Conservation (phyloP, 345 rosid genomes). For the Ailanthus altissimus region DNA sequence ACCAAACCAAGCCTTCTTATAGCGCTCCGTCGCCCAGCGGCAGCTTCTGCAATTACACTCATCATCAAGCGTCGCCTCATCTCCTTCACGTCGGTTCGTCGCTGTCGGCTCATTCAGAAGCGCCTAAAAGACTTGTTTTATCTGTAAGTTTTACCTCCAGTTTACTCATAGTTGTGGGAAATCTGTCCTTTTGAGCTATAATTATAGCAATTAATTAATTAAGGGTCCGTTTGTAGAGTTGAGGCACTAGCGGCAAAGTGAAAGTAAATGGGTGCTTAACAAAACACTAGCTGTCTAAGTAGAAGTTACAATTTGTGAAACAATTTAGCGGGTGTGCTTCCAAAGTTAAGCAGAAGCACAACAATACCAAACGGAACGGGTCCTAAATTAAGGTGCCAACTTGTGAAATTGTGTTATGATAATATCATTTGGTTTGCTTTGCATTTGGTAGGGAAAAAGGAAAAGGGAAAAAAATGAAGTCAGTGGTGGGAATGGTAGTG, state of each 20-base stretch:
- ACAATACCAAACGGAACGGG: no score
- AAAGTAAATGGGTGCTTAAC: background rate
- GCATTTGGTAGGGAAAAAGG: background rate
- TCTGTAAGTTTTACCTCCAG: background rate
- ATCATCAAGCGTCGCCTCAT: background rate
- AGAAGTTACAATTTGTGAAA: no score
- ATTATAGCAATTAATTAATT: no score
- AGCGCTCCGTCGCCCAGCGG: background rate
- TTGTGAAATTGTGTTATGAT: no score
- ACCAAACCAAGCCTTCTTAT: background rate
- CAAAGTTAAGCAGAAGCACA: no score
- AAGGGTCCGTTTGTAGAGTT: background rate
- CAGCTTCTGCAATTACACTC: background rate
- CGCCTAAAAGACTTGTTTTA: background rate
- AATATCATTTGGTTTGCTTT: no score
- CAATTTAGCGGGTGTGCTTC: no score
- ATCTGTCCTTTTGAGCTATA: no score
- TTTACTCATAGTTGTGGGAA: no score
- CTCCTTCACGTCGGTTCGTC: background rate
- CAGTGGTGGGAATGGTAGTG: constrained; percentile 63
- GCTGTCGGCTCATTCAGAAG: background rate
- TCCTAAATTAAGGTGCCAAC: no score
- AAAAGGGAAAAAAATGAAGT: constrained; percentile 29
- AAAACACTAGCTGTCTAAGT: no score
- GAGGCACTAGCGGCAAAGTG: background rate